Evolutionary conservation across 805 yeast species (phyloP).

Genomic region (Kuraishia borneana): DNA sequence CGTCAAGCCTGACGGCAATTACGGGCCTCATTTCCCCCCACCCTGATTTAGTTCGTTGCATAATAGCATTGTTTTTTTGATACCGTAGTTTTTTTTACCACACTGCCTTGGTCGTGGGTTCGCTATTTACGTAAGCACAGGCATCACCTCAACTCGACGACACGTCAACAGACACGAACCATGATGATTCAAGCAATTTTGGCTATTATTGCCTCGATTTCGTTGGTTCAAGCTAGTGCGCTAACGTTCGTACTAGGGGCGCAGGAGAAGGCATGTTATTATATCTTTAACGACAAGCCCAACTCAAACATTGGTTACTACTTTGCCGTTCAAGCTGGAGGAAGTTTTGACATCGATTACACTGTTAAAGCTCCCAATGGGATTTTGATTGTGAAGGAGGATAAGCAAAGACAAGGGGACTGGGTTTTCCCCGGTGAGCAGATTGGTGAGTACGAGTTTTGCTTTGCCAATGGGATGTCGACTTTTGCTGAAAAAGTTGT

Average conservation of each 20-base stretch:
- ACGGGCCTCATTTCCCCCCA: no score
- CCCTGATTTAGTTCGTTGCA: no score
- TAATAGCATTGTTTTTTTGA: no score
- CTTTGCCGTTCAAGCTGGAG: conserved; percentile 78
- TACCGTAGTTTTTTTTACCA: no score
- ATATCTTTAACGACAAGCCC: conserved; percentile 51
- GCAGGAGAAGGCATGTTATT: conserved; percentile 62
- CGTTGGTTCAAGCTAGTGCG: conserved; percentile 32
- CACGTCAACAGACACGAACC: not conserved
- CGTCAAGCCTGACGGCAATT: no score
- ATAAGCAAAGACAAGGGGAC: conserved; percentile 70
- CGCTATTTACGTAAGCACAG: not conserved
- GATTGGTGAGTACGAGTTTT: conserved; percentile 77
- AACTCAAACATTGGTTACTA: conserved; percentile 58
- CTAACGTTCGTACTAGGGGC: conserved; percentile 70
- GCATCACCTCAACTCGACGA: not conserved
- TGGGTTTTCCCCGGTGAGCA: conserved; percentile 54
- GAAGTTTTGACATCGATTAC: conserved; percentile 73
- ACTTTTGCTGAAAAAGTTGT: conserved; percentile 75
- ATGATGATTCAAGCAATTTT: not conserved
- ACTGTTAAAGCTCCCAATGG: conserved; percentile 47
- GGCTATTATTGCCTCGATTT: conserved; percentile 1
- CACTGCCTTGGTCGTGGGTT: not conserved
- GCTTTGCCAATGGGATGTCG: conserved; percentile 75
- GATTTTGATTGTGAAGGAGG: conserved; percentile 37